These are phyloP conservation scores for Saxophila tyrrhenica DNA, from an alignment of 495 filamentous ascomycete genomes.

Conservation along the genomic window DNA sequence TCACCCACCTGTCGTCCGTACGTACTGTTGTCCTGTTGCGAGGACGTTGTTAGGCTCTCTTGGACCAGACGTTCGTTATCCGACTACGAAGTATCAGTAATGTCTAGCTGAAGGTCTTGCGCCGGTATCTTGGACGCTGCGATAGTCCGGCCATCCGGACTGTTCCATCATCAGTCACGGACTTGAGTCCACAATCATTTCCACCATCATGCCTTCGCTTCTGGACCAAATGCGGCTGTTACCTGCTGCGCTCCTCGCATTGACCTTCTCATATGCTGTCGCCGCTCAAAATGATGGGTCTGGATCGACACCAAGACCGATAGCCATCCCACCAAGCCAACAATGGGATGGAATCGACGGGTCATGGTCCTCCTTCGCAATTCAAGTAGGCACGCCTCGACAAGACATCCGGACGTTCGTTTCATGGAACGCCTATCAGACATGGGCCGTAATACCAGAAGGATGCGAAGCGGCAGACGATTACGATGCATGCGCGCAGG, in stretches of 20 bases:
- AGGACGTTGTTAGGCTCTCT: neutral
- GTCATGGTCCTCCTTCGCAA: constrained; percentile 29
- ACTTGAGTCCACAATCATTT: no score
- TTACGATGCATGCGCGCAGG: constrained; percentile 31
- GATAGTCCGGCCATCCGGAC: no score
- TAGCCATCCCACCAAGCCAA: constrained; percentile 13
- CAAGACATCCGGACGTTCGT: constrained; percentile 31
- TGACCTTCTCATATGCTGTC: constrained; percentile 4
- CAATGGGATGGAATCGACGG: constrained; percentile 34
- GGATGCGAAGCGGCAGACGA: constrained; percentile 28
- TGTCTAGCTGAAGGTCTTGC: no score
- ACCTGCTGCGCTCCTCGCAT: constrained; percentile 6
- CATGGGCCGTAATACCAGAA: constrained; percentile 31
- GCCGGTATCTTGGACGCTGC: no score
- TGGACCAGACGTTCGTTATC: neutral
- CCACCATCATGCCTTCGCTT: neutral
- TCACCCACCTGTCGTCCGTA: no score
- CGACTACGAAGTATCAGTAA: no score
- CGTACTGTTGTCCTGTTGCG: neutral
- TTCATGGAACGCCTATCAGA: constrained; percentile 29
- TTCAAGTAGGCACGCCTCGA: constrained; percentile 30
- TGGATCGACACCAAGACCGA: constrained; percentile 5
- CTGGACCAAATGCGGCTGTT: constrained; percentile 4
- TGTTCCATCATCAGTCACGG: no score
- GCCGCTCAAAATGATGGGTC: neutral